These are phyloP conservation scores for Tricholoma matsutake DNA, from an alignment of 768 basidiomycete species.

Conservation along the genomic window DNA sequence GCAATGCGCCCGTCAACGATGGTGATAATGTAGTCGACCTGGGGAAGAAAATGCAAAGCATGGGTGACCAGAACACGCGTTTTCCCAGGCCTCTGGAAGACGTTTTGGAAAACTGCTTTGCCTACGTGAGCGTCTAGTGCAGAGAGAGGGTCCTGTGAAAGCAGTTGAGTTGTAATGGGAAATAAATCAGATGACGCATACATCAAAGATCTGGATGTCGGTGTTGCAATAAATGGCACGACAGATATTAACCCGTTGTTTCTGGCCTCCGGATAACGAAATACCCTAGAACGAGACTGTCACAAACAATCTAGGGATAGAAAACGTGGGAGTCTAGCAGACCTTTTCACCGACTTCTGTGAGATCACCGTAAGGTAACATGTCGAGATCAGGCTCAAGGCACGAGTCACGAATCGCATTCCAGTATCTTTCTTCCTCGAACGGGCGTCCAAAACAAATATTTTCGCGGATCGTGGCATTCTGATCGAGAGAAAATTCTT, in stretches of 20 bases:
- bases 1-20: slow-evolving; percentile 73
- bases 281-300: slow-evolving; percentile 52
- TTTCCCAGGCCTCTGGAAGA: slow-evolving; percentile 65
- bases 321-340: neutral
- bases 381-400: slow-evolving; percentile 74
- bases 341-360: slow-evolving; percentile 82
- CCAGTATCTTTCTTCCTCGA: slow-evolving; percentile 82
- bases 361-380: slow-evolving; percentile 72
- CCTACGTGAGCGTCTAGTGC: slow-evolving; percentile 93
- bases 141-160: slow-evolving; percentile 69
- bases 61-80: slow-evolving; percentile 91
- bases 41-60: slow-evolving; percentile 84
- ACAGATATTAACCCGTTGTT: slow-evolving; percentile 81
- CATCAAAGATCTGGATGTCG: slow-evolving; percentile 85
- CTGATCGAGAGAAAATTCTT: slow-evolving; percentile 25
- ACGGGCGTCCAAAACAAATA: slow-evolving; percentile 82
- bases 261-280: slow-evolving; percentile 79
- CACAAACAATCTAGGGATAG: neutral
- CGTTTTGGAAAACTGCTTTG: slow-evolving; percentile 81
- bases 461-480: slow-evolving; percentile 88
- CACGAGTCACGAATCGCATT: slow-evolving; percentile 74
- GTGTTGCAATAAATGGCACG: slow-evolving; percentile 84
- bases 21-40: slow-evolving; percentile 84
- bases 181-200: slow-evolving; percentile 12
- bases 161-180: neutral